These are phyloP conservation scores for Magnaporthiopsis incrustans DNA, from an alignment of 2,329 filamentous ascomycete genomes.

Conservation along the genomic window DNA sequence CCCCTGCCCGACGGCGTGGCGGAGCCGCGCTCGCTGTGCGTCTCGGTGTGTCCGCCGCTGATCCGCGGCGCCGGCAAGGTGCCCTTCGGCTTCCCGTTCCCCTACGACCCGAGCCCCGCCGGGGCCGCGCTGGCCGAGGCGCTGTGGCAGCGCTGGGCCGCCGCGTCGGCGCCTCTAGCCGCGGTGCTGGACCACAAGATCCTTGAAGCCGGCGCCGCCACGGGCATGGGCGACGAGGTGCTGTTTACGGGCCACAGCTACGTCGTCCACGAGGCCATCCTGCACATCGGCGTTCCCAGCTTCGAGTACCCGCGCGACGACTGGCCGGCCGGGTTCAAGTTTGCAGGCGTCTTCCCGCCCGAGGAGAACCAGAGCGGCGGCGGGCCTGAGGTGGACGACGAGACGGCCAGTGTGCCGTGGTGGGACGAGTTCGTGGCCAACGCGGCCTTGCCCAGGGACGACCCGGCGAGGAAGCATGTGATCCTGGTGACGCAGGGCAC, in stretches of 20 bases:
- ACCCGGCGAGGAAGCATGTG: conserved; percentile 19
- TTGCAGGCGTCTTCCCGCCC: conserved; percentile 26
- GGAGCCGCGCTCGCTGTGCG: conserved; percentile 20
- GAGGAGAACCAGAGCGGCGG: not conserved
- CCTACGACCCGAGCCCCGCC: conserved; percentile 21
- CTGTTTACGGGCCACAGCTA: conserved; percentile 28
- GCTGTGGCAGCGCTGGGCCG: conserved; percentile 24
- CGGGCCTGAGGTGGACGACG: too few relatives aligned
- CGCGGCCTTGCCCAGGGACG: conserved; percentile 10
- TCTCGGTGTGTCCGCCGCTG: conserved; percentile 29
- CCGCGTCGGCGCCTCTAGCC: conserved; percentile 17
- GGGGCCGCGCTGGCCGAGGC: conserved; percentile 18
- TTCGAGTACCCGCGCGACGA: conserved; percentile 30
- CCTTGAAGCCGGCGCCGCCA: conserved; percentile 19
- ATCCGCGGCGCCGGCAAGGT: conserved; percentile 27
- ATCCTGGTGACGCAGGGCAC: conserved; percentile 32
- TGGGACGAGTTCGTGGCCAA: conserved; percentile 25
- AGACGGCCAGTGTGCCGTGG: conserved; percentile 17
- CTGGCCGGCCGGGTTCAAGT: conserved; percentile 25
- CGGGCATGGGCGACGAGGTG: conserved; percentile 9
- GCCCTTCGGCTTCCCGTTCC: conserved; percentile 22
- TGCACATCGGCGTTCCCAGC: conserved; percentile 28
- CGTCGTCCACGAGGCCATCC: conserved; percentile 23
- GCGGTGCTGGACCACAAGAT: conserved; percentile 20
- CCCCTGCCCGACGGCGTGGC: conserved; percentile 15